phyloP scores from a whole-genome alignment of 1,139 yeast genomes.

The Suhomyces chickasaworum region DNA sequence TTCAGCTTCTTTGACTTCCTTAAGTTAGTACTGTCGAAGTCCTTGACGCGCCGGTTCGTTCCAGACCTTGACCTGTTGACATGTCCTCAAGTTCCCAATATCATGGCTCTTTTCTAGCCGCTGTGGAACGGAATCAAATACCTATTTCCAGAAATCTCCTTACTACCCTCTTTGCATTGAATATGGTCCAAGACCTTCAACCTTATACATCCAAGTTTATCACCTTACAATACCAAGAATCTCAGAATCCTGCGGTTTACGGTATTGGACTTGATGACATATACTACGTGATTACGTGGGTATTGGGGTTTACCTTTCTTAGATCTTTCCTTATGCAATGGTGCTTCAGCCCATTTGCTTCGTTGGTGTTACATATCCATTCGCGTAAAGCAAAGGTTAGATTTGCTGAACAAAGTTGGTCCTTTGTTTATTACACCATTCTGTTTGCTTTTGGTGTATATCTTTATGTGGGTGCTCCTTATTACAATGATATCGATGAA shows the following conservation, averaged over 20 bases:
- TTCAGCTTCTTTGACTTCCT: conserved; percentile 2
- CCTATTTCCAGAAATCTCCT: conserved; percentile 36
- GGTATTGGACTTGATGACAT: conserved; percentile 61
- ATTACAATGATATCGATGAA: conserved; percentile 58
- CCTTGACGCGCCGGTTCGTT: conserved; percentile 1
- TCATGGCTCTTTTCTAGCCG: conserved; percentile 29
- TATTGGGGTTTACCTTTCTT: conserved; percentile 57
- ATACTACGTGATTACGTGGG: conserved; percentile 57
- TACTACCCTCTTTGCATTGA: conserved; percentile 29
- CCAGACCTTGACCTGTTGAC: not conserved
- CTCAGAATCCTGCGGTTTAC: conserved; percentile 28
- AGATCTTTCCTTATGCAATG: conserved; percentile 63
- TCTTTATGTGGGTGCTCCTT: conserved; percentile 59
- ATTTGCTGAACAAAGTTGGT: conserved; percentile 90
- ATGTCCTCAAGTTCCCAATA: conserved; percentile 4
- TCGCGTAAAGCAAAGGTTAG: conserved; percentile 58
- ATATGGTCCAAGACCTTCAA: conserved; percentile 26
- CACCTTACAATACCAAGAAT: conserved; percentile 45
- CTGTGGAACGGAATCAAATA: conserved; percentile 44
- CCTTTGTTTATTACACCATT: conserved; percentile 57
- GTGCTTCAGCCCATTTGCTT: conserved; percentile 60
- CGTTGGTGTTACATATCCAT: conserved; percentile 44
- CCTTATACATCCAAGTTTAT: conserved; percentile 46
- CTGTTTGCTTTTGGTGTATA: conserved; percentile 62
- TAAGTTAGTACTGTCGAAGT: not conserved